A percentile compares a stretch with the other conserved stretches of the same genome.
Conservation (phyloP, 805 yeast genomes). For the Isabelozyma gotoi region DNA sequence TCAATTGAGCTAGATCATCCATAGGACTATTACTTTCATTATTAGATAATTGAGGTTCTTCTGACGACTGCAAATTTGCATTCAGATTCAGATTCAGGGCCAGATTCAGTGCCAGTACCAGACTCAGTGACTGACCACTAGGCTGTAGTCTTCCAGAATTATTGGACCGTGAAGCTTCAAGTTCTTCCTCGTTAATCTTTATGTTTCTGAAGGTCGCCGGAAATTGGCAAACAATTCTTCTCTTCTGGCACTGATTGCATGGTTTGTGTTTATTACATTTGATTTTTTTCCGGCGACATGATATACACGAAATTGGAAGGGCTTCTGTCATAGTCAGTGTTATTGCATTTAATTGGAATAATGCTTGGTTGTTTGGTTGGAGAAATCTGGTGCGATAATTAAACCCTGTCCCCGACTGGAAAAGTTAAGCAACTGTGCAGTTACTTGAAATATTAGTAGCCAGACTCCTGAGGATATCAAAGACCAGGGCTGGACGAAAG, state of each 20-base stretch:
- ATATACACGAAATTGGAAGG: conserved; percentile 35
- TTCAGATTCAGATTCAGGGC: background rate
- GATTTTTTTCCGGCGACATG: conserved; percentile 35
- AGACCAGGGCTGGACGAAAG: too few relatives aligned
- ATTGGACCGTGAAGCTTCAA: conserved; percentile 5
- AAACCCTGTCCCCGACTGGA: too few relatives aligned
- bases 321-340: conserved; percentile 23
- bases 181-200: conserved; percentile 23
- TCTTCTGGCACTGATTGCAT: conserved; percentile 41
- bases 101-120: too few relatives aligned
- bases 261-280: conserved; percentile 36
- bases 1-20: conserved; percentile 5
- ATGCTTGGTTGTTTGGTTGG: too few relatives aligned
- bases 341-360: too few relatives aligned
- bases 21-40: background rate
- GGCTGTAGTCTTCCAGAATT: background rate
- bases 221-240: conserved; percentile 41
- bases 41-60: background rate
- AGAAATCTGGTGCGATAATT: too few relatives aligned
- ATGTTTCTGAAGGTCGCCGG: conserved; percentile 50
- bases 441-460: too few relatives aligned
- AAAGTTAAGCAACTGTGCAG: too few relatives aligned
- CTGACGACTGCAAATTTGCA: background rate
- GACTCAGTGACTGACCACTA: background rate
- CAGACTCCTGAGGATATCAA: too few relatives aligned